These are phyloP conservation scores for Schizochytrium sp. DNA, from an alignment of 108 stramenopile species.

Conservation along the genomic window DNA sequence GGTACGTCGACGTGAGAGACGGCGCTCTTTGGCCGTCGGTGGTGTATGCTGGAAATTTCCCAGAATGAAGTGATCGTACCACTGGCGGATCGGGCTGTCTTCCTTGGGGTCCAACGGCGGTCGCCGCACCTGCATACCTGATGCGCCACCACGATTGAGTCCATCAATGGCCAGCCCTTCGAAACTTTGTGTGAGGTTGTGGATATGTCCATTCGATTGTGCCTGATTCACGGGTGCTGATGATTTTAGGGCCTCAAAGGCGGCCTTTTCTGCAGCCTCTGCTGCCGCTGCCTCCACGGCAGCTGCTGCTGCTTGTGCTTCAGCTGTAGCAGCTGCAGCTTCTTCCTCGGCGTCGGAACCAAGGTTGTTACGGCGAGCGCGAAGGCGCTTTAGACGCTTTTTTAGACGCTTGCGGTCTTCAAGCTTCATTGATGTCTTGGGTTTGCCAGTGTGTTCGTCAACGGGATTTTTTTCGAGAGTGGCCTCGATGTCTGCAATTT, in stretches of 20 bases:
- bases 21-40: neutral
- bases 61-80: neutral
- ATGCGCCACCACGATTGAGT: neutral
- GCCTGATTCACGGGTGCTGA: no score
- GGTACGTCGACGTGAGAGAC: neutral
- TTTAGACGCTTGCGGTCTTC: conserved; percentile 3
- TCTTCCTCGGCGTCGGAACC: neutral
- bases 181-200: no score
- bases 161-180: neutral
- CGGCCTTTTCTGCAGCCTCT: no score
- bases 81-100: neutral
- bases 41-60: neutral
- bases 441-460: neutral
- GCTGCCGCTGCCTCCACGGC: no score
- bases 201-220: no score
- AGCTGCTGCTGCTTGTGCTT: neutral
- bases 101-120: neutral
- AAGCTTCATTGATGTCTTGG: neutral
- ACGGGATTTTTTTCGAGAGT: neutral
- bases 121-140: neutral
- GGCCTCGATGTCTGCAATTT: neutral
- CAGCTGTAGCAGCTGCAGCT: neutral
- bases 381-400: neutral
- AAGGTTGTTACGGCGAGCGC: neutral
- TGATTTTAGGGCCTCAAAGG: no score